Evolutionary conservation across 2,329 filamentous ascomycete species (phyloP), one percentile per base, ranked within the genome.

Genomic region (Fusarium illudens): DNA sequence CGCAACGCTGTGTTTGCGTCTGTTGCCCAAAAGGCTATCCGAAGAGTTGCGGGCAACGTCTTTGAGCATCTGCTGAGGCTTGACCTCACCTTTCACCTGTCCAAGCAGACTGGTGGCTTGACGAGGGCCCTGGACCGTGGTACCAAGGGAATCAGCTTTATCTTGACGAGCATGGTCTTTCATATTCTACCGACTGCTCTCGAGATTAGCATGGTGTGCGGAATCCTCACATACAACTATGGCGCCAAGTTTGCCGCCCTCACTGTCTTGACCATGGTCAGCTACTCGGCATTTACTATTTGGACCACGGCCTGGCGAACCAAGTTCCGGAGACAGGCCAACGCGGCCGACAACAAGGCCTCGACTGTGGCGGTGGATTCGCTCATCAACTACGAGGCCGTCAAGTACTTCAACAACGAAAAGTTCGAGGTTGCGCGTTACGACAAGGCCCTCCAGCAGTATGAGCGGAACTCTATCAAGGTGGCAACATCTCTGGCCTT

Each of bases 351-450:
- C 73, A 99, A 98, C 80, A 93, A 90, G 76, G 96, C 93, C 0
- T 96, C 95, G 1, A 98, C 95, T 0, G 93, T 98, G 8, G 95
- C 95, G 0, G 94, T 98, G 2, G 96, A 99, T 80, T 97, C 94
- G 1, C 83, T 99, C 52, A 97, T 99, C 84, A 99, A 99, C 82
- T 99, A 97, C 75, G 96, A 99, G 80, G 95, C 96, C 13, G 96
- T 99, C 76, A 99, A 99, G 81, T 97, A 98, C 82, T 99, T 98
- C 83, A 99, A 99, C 83, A 99, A 99, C 75, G 96, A 99, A 76
- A 93, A 92, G 70, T 98, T 94, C 70, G 96, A 99, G 81, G 93
- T 97, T 42, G 86, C 87, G 30, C 89, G 96, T 39, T 99, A 99
- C 78, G 94, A 98, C 79, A 88, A 90, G 72, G 94, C 96, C 0